A percentile compares a stretch with the other conserved stretches of the same genome.
Evolutionary conservation across 177 flowering plant genomes (phyloP).

Genomic region (Vitis hybrid): DNA sequence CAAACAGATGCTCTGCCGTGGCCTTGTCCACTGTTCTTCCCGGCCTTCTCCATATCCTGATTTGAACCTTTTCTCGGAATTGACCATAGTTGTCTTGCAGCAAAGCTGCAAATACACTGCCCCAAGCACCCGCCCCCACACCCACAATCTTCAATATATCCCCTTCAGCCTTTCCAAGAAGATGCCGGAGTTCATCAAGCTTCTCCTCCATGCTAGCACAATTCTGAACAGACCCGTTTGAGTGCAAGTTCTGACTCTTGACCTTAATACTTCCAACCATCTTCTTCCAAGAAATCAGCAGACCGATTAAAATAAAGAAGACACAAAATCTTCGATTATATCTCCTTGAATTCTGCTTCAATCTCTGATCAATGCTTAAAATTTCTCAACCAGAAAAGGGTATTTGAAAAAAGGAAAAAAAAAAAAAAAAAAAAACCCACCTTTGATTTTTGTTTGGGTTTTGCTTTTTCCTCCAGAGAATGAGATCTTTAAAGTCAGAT

Average conservation of each 20-base stretch:
- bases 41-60: constrained; percentile 91
- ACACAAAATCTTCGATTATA: constrained; percentile 1
- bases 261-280: constrained; percentile 44
- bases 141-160: constrained; percentile 86
- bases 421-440: constrained; percentile 14
- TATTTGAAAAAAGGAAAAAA: neutral
- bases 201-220: constrained; percentile 67
- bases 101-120: constrained; percentile 90
- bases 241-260: too few species aligned
- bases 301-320: neutral
- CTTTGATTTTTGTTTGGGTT: constrained; percentile 12
- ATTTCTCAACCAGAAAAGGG: neutral
- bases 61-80: constrained; percentile 74
- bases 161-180: constrained; percentile 76
- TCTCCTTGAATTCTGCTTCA: neutral
- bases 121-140: constrained; percentile 99
- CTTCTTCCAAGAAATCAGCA: constrained; percentile 10
- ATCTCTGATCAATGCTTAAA: neutral
- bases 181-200: constrained; percentile 70
- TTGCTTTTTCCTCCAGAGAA: neutral
- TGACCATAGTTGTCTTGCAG: constrained; percentile 87
- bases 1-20: constrained; percentile 90
- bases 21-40: constrained; percentile 78
- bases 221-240: constrained; percentile 14
- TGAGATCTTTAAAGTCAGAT: constrained; percentile 3